Conservation (phyloP, 2,329 filamentous ascomycete species). For the Triangularia setosa region DNA sequence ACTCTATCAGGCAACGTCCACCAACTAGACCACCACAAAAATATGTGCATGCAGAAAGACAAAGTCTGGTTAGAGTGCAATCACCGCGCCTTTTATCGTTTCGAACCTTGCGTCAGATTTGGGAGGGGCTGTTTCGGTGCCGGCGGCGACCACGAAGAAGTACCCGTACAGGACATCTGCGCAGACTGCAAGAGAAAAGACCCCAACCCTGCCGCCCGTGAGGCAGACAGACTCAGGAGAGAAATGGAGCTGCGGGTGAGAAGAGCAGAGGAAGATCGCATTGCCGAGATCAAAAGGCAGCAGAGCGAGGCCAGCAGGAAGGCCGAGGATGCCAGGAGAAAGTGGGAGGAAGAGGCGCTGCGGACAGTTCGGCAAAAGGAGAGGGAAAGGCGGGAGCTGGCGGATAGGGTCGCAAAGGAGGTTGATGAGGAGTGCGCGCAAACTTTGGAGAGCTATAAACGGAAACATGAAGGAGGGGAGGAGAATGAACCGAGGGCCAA, state of each 20-base stretch:
- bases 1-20: background rate
- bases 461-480: background rate
- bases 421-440: background rate
- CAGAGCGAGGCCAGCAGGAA: background rate
- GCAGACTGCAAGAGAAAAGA: constrained; percentile 21
- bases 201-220: constrained; percentile 1
- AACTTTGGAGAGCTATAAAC: background rate
- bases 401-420: background rate
- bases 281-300: background rate
- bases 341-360: background rate
- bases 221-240: background rate
- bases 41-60: constrained; percentile 28
- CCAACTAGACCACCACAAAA: background rate
- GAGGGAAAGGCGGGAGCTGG: background rate
- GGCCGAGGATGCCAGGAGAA: background rate
- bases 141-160: constrained; percentile 22
- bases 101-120: constrained; percentile 26
- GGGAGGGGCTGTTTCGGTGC: constrained; percentile 26
- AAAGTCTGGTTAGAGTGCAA: constrained; percentile 23
- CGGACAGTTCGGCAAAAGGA: background rate
- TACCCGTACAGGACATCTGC: constrained; percentile 18
- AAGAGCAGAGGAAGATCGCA: background rate
- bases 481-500: background rate
- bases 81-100: constrained; percentile 26
- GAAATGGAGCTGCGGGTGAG: background rate